phyloP scores from a whole-genome alignment of 2,329 filamentous ascomycete genomes.

The Fusarium sp. region DNA sequence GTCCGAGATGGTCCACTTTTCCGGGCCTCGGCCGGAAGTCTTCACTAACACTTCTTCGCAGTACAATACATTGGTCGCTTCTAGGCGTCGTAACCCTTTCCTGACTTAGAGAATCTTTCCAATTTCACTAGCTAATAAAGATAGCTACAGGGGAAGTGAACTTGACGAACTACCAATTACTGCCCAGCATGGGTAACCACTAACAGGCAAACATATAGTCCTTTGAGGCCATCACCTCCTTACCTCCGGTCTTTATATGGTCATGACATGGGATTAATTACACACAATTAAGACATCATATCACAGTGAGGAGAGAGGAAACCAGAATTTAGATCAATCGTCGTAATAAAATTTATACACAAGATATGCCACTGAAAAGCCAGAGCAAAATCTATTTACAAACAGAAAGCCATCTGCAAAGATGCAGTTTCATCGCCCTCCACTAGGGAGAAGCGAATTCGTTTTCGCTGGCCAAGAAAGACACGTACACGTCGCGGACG shows the following conservation, averaged over 20 bases:
- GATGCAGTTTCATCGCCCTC: constrained; percentile 31
- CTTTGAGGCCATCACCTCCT: not conserved
- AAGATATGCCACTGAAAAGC: constrained; percentile 36
- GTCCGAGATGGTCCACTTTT: not conserved
- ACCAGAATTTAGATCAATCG: not conserved
- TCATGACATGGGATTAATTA: not conserved
- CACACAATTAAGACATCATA: not conserved
- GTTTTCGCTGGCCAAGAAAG: constrained; percentile 6
- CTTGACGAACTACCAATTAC: too few relatives aligned
- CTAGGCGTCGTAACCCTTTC: too few relatives aligned
- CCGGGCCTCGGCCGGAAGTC: not conserved
- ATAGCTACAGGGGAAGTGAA: too few relatives aligned
- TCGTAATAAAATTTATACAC: constrained; percentile 44
- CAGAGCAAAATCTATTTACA: constrained; percentile 44
- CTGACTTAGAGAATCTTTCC: too few relatives aligned
- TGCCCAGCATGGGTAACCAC: too few relatives aligned
- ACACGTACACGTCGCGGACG: constrained; percentile 23
- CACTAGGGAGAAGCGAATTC: constrained; percentile 30
- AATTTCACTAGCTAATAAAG: too few relatives aligned
- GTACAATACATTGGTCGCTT: too few relatives aligned
- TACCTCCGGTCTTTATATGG: too few relatives aligned
- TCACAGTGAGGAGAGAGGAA: not conserved
- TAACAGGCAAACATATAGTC: not conserved
- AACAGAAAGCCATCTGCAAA: constrained; percentile 39
- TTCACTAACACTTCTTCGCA: not conserved